Conservation (phyloP, 306 rosid species). For the Mucuna pruriens region DNA sequence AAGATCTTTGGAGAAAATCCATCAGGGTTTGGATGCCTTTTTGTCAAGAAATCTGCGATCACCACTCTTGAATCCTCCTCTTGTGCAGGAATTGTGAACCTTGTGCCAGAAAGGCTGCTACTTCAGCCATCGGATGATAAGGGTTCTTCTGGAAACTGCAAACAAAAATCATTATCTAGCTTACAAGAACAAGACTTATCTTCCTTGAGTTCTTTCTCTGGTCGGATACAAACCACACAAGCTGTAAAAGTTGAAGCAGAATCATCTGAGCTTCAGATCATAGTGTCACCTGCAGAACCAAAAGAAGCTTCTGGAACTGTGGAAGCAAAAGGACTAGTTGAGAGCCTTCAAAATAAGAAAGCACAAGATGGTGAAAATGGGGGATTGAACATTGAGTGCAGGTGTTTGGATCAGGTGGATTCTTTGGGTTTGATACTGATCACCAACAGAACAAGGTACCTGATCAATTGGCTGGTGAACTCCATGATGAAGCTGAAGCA, state of each 20-base stretch:
- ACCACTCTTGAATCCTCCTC: slow-evolving; percentile 66
- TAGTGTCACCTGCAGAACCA: slow-evolving; percentile 35
- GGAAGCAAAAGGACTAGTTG: slow-evolving; percentile 42
- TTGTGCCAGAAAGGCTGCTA: slow-evolving; percentile 61
- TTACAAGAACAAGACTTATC: slow-evolving; percentile 52
- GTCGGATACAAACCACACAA: slow-evolving; percentile 48
- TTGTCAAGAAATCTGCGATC: slow-evolving; percentile 80
- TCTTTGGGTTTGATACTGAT: slow-evolving; percentile 64
- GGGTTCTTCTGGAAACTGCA: slow-evolving; percentile 60
- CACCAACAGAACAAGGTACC: slow-evolving; percentile 78
- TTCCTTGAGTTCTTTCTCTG: slow-evolving; percentile 75
- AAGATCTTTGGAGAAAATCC: slow-evolving; percentile 89
- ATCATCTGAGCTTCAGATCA: slow-evolving; percentile 35
- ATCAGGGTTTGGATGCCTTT: slow-evolving; percentile 93
- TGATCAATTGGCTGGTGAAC: slow-evolving; percentile 90
- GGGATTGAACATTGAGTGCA: slow-evolving; percentile 59
- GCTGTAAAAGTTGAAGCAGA: slow-evolving; percentile 39
- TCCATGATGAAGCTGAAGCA: slow-evolving; percentile 82
- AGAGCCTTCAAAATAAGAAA: slow-evolving; percentile 33
- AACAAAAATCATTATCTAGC: slow-evolving; percentile 48
- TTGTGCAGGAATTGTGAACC: slow-evolving; percentile 76
- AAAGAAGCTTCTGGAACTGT: slow-evolving; percentile 45
- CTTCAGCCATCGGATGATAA: slow-evolving; percentile 55
- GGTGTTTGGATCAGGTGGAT: slow-evolving; percentile 85
- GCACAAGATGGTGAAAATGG: slow-evolving; percentile 41